Conservation (phyloP, 176 grass and related monocot species). For the Dactylis glomerata region DNA sequence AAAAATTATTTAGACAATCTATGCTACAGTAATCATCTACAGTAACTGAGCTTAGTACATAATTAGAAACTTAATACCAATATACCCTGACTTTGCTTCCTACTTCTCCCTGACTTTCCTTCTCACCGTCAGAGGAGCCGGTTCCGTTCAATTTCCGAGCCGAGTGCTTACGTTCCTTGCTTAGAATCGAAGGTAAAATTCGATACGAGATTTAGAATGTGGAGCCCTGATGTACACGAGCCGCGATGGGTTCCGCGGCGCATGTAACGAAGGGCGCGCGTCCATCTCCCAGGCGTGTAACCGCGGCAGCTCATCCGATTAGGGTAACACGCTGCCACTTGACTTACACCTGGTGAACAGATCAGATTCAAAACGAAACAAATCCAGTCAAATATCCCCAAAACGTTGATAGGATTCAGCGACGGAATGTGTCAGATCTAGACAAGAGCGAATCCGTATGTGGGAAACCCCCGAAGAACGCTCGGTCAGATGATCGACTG, state of each 20-base stretch:
- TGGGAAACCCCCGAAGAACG: constrained; percentile 18
- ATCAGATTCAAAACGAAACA: neutral
- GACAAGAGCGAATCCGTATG: constrained; percentile 65
- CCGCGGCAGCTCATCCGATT: constrained; percentile 44
- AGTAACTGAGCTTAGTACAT: no score
- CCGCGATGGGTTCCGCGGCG: neutral
- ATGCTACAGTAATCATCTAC: no score
- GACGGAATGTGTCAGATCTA: constrained; percentile 53
- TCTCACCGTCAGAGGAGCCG: no score
- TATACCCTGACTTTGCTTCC: no score
- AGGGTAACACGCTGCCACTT: constrained; percentile 42
- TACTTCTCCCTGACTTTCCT: no score
- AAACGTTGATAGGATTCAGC: neutral
- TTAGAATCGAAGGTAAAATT: no score
- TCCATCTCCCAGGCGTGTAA: constrained; percentile 60
- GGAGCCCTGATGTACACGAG: constrained; percentile 38
- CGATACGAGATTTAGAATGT: neutral
- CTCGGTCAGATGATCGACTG: constrained; percentile 81
- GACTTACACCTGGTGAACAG: constrained; percentile 49
- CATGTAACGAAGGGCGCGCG: constrained; percentile 47
- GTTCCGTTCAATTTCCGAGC: no score
- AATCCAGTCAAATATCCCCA: neutral
- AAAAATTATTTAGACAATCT: no score
- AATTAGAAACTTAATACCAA: no score
- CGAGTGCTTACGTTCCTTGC: no score